A percentile compares a stretch with the other conserved stretches of the same genome.
phyloP scores from a whole-genome alignment of 139 green algal genomes.

The Chlorella sp. region DNA sequence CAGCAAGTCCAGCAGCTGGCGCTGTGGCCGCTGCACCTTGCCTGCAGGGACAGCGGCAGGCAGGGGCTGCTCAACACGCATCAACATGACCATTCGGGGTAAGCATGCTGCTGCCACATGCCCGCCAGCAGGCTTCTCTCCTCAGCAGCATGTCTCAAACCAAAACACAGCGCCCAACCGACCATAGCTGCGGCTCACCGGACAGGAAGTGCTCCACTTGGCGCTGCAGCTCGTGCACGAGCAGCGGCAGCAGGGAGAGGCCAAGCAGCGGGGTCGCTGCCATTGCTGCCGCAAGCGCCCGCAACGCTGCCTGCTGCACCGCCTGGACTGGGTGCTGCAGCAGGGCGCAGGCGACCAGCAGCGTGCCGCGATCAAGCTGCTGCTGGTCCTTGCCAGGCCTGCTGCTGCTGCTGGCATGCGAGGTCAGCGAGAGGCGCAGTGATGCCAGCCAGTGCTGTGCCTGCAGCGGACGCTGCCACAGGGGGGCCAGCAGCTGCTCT shows the following conservation, averaged over 20 bases:
- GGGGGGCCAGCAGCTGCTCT: neutral
- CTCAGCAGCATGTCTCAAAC: too few relatives aligned
- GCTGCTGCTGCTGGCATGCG: neutral
- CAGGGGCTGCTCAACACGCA: too few relatives aligned
- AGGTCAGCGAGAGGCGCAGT: neutral
- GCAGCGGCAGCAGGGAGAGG: conserved; percentile 27
- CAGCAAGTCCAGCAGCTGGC: conserved; percentile 47
- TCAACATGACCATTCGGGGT: too few relatives aligned
- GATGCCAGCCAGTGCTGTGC: conserved; percentile 35
- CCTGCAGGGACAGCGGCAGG: neutral
- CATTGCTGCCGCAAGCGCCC: neutral
- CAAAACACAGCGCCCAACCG: too few relatives aligned
- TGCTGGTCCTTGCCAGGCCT: neutral
- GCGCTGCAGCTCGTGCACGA: conserved; percentile 27
- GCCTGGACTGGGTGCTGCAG: conserved; percentile 18
- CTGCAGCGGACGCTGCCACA: conserved; percentile 6
- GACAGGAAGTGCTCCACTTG: conserved; percentile 28
- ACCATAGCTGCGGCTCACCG: neutral
- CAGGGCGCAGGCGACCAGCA: conserved; percentile 13
- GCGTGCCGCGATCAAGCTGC: neutral
- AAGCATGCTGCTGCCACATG: too few relatives aligned
- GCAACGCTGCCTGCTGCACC: neutral
- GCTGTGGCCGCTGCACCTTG: neutral
- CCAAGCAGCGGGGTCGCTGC: conserved; percentile 23
- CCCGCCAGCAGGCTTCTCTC: too few relatives aligned